phyloP scores from a whole-genome alignment of 2,329 filamentous ascomycete species.

The Myotisia sp. region DNA sequence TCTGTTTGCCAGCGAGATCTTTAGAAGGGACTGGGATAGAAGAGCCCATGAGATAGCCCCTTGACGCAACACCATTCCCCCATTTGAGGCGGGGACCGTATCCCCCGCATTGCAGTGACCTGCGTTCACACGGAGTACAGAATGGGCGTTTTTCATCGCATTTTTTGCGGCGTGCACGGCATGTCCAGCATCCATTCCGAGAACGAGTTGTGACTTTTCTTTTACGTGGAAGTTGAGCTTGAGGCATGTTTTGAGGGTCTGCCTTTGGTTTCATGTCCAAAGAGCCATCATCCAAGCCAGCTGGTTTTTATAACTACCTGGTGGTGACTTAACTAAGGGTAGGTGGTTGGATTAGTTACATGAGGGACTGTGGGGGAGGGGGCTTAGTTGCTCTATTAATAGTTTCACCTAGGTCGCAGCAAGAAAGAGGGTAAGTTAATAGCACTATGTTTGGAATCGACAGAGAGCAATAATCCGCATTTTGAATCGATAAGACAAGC shows the following conservation, averaged over 20 bases:
- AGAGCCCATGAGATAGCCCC: constrained; percentile 10
- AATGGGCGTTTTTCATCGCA: constrained; percentile 11
- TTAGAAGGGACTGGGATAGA: constrained; percentile 4
- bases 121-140: constrained; percentile 9
- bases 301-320: too few relatives aligned
- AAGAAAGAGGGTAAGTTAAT: too few relatives aligned
- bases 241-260: not conserved
- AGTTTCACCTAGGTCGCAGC: too few relatives aligned
- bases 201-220: constrained; percentile 8
- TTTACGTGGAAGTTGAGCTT: not conserved
- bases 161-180: constrained; percentile 10
- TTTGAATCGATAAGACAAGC: too few relatives aligned
- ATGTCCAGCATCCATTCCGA: constrained; percentile 12
- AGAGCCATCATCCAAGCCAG: too few relatives aligned
- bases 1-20: not conserved
- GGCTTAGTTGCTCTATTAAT: too few relatives aligned
- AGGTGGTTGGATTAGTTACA: too few relatives aligned
- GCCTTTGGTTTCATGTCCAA: too few relatives aligned
- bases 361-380: too few relatives aligned
- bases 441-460: too few relatives aligned
- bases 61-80: constrained; percentile 10
- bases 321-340: too few relatives aligned
- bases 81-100: constrained; percentile 11
- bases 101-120: constrained; percentile 9
- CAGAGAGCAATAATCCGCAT: too few relatives aligned